A percentile compares a stretch with the other conserved stretches of the same genome.
Evolutionary conservation across 2,329 filamentous ascomycete genomes (phyloP).

Genomic region (Pseudogymnoascus sp.): DNA sequence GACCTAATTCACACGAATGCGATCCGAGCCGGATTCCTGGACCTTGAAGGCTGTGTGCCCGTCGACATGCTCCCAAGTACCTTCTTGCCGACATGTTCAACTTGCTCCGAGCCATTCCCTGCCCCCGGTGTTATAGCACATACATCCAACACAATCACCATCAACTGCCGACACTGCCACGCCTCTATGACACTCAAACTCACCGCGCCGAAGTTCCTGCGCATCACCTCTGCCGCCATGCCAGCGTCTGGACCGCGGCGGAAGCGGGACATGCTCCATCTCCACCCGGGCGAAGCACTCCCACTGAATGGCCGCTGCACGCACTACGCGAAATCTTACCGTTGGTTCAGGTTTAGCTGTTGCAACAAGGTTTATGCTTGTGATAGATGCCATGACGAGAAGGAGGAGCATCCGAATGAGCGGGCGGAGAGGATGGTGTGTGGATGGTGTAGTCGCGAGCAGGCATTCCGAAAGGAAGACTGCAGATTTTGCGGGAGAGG

Average conservation of each 20-base stretch:
- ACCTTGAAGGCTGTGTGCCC: conserved; percentile 65
- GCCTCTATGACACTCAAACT: conserved; percentile 71
- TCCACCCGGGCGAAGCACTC: conserved; percentile 49
- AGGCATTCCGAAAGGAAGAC: conserved; percentile 67
- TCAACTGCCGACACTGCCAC: conserved; percentile 74
- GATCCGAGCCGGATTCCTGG: conserved; percentile 68
- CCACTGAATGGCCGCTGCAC: conserved; percentile 44
- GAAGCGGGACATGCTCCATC: conserved; percentile 45
- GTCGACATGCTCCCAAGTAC: conserved; percentile 65
- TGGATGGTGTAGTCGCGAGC: conserved; percentile 71
- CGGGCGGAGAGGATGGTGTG: conserved; percentile 81
- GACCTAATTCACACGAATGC: conserved; percentile 68
- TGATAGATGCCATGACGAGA: conserved; percentile 60
- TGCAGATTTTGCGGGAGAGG: conserved; percentile 65
- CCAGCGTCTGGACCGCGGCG: conserved; percentile 33
- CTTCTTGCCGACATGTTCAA: conserved; percentile 69
- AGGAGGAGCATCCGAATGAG: conserved; percentile 64
- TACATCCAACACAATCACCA: conserved; percentile 62
- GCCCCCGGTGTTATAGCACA: conserved; percentile 60
- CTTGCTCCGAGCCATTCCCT: conserved; percentile 62
- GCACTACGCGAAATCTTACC: conserved; percentile 51
- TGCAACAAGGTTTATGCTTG: conserved; percentile 52
- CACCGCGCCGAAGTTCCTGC: conserved; percentile 68
- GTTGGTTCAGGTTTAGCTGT: conserved; percentile 60
- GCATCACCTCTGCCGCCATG: conserved; percentile 45